A percentile compares a stretch with the other conserved stretches of the same genome.
Conservation (phyloP, 768 basidiomycete genomes). For the Russula lepida region DNA sequence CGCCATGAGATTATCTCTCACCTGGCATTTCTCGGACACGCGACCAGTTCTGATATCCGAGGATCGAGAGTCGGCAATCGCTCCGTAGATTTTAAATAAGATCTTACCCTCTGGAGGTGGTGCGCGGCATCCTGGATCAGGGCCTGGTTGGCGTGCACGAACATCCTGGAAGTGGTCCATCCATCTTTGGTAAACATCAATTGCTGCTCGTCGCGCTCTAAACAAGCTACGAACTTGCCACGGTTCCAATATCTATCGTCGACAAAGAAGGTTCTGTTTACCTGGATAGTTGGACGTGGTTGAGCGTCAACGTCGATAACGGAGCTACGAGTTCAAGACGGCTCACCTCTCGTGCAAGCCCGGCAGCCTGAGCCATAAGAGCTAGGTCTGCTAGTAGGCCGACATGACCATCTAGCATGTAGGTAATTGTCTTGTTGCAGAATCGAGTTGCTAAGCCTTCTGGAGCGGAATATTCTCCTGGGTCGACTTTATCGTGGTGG, state of each 20-base stretch:
- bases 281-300: slow-evolving; percentile 29
- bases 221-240: slow-evolving; percentile 43
- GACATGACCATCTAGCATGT: slow-evolving; percentile 58
- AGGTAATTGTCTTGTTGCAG: slow-evolving; percentile 61
- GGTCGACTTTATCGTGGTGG: slow-evolving; percentile 25
- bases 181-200: slow-evolving; percentile 39
- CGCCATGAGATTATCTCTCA: slow-evolving; percentile 26
- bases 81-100: neutral
- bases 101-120: slow-evolving; percentile 54
- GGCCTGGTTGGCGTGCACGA: slow-evolving; percentile 45
- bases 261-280: slow-evolving; percentile 57
- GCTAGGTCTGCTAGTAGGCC: slow-evolving; percentile 61
- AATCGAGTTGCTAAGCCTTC: slow-evolving; percentile 23
- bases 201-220: neutral
- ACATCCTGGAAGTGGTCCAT: slow-evolving; percentile 56
- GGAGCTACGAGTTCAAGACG: neutral
- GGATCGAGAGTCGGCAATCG: neutral
- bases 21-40: slow-evolving; percentile 65
- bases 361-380: slow-evolving; percentile 58
- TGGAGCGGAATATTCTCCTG: slow-evolving; percentile 21
- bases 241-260: slow-evolving; percentile 69
- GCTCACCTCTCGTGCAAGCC: slow-evolving; percentile 54
- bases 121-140: slow-evolving; percentile 52
- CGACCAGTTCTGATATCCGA: slow-evolving; percentile 46
- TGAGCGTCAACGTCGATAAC: neutral